Evolutionary conservation across 768 basidiomycete species (phyloP).

Genomic region (Tricholoma sp.): DNA sequence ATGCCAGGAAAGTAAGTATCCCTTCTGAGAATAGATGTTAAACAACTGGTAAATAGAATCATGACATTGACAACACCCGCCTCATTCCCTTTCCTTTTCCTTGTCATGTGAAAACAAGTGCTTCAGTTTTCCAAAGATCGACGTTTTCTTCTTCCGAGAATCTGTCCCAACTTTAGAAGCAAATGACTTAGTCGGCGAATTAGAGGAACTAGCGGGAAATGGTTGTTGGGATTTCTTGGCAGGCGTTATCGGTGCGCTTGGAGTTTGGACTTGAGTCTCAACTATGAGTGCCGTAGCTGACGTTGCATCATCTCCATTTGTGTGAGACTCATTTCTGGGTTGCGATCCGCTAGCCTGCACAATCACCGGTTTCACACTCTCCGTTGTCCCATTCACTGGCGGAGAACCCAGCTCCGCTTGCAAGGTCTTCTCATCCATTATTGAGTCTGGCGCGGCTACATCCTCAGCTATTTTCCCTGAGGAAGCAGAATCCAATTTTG

Average conservation of each 20-base stretch:
- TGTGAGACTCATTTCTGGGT: background rate
- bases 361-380: slow-evolving; percentile 1
- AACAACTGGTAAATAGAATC: background rate
- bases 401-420: background rate
- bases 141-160: slow-evolving; percentile 47
- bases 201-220: slow-evolving; percentile 21
- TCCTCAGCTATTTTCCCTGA: background rate
- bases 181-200: slow-evolving; percentile 14
- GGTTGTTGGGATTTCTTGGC: slow-evolving; percentile 13
- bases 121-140: slow-evolving; percentile 51
- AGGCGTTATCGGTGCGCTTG: slow-evolving; percentile 17
- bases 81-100: slow-evolving; percentile 23
- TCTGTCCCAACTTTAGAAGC: slow-evolving; percentile 31
- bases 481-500: background rate
- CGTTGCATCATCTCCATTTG: slow-evolving; percentile 4
- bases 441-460: background rate
- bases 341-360: background rate
- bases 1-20: background rate
- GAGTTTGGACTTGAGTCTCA: slow-evolving; percentile 8
- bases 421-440: background rate
- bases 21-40: background rate
- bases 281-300: background rate
- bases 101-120: slow-evolving; percentile 43
- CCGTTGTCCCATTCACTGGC: slow-evolving; percentile 3
- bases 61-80: background rate